These are phyloP conservation scores for Cicer yamashitae DNA, from an alignment of 306 rosid species.

Conservation along the genomic window DNA sequence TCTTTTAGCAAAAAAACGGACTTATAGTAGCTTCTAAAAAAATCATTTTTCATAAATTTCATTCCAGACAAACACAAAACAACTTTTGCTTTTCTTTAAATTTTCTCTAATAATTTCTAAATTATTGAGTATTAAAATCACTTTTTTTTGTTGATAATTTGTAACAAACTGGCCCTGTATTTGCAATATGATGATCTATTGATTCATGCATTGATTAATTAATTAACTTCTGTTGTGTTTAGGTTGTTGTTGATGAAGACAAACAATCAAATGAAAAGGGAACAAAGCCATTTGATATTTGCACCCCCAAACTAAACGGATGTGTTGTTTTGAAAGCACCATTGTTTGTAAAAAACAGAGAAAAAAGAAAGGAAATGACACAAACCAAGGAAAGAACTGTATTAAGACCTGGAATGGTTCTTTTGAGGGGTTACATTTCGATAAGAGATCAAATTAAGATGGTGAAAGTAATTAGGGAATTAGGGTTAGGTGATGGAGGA, in stretches of 20 bases:
- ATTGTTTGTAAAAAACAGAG: constrained; percentile 54
- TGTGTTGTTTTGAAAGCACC: constrained; percentile 44
- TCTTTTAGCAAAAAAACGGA: too few species aligned
- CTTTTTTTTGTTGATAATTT: too few species aligned
- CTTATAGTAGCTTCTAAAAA: too few species aligned
- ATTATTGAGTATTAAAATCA: too few species aligned
- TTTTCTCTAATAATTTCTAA: too few species aligned
- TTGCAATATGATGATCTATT: not conserved
- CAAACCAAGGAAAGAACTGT: not conserved
- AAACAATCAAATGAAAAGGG: not conserved
- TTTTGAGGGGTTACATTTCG: constrained; percentile 55
- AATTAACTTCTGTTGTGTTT: not conserved
- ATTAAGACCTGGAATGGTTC: constrained; percentile 69
- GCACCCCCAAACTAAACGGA: constrained; percentile 42
- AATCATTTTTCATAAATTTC: too few species aligned
- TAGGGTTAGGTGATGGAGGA: constrained; percentile 75
- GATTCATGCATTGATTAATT: not conserved
- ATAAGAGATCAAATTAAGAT: constrained; percentile 60
- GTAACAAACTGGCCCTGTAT: too few species aligned
- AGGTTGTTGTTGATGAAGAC: not conserved
- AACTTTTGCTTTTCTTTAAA: too few species aligned
- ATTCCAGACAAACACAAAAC: too few species aligned
- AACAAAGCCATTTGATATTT: constrained; percentile 60
- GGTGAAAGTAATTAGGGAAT: constrained; percentile 57
- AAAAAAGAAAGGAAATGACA: constrained; percentile 51